Evolutionary conservation across 106 monocot genomes (phyloP), one percentile per base, ranked within the genome.

Genomic region (Dendrobium catenatum): DNA sequence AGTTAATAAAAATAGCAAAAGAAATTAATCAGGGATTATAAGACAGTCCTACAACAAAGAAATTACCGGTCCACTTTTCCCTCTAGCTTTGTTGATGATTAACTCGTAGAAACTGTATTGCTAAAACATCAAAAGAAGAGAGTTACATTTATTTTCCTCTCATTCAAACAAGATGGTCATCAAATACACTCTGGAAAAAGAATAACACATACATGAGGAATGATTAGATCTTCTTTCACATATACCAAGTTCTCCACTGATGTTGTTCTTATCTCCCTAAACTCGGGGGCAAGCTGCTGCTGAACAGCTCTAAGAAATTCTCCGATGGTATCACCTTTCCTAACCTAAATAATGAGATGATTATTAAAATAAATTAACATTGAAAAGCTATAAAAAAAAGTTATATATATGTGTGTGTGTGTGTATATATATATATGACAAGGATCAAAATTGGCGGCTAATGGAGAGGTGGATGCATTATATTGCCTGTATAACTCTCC

Each of bases 61-160:
- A 31, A 87, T 87, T 93, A 99, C 99, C 86, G 99, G 99, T 89
- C 99, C 99, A 99, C 99, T 99, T 89, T 99, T 99, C 55, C 99
- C 99, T 82, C 95, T 90, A 79, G 99, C 99, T 88, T 99, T 99
- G 82, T 99, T 98, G 80, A 99, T 85, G 55, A 99, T 99, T 56
- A 99, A 81, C 80, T 99, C 99, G 70, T 99, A 99, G 83, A 99
- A 99, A 82, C 93, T 93, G 85, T 99, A 95, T 95, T 99, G 99
- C 95, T 99, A 93, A 83, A 76, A 81, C 59, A 74, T 41, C 41
- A 80, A 79, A 59, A 31, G 10, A 37, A 76, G 49, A 49, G 22
- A 76, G 19, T 43, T 26, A 0, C 13, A 49, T 47, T 47, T 0
- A 47, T 5, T 76, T 61, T 76, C 27, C 13, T 48, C 76, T 42